A percentile compares a stretch with the other conserved stretches of the same genome.
Conservation (phyloP, 345 rosid species). For the Nasturtium officinale region DNA sequence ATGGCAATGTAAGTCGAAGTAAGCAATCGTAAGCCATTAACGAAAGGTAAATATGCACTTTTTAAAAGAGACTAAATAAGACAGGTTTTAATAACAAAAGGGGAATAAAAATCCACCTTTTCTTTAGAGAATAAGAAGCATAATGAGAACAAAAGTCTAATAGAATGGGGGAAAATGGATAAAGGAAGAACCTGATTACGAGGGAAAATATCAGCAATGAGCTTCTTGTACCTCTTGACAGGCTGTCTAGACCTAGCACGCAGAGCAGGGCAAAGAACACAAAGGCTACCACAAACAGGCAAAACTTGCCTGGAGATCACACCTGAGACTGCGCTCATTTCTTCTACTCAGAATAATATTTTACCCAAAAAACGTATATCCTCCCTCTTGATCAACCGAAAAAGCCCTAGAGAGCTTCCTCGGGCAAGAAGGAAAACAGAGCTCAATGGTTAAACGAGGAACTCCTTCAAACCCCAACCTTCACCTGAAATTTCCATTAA, state of each 20-base stretch:
- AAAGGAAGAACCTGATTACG: conserved; percentile 63
- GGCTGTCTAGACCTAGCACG: conserved; percentile 97
- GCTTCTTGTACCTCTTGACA: conserved; percentile 97
- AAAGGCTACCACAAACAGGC: conserved; percentile 92
- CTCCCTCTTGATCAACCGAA: conserved; percentile 60
- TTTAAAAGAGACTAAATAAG: neutral
- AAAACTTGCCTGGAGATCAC: conserved; percentile 83
- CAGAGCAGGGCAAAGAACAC: conserved; percentile 82
- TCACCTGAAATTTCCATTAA: conserved; percentile 44
- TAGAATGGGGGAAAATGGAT: neutral
- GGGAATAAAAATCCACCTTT: neutral
- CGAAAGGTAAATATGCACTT: neutral
- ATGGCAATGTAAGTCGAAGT: conserved; percentile 15
- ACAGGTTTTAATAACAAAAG: neutral
- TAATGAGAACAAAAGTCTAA: neutral
- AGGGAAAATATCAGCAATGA: conserved; percentile 85
- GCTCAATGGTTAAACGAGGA: conserved; percentile 34
- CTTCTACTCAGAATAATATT: conserved; percentile 29
- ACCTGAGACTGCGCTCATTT: conserved; percentile 83
- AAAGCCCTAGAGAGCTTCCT: conserved; percentile 44
- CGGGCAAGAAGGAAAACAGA: conserved; percentile 73
- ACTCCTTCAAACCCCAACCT: conserved; percentile 43
- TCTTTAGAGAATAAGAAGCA: conserved; percentile 5
- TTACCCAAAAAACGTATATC: conserved; percentile 40
- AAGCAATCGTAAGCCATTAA: neutral